Evolutionary conservation across 2,329 filamentous ascomycete genomes (phyloP).

Genomic region (Mollisiaceae sp.): DNA sequence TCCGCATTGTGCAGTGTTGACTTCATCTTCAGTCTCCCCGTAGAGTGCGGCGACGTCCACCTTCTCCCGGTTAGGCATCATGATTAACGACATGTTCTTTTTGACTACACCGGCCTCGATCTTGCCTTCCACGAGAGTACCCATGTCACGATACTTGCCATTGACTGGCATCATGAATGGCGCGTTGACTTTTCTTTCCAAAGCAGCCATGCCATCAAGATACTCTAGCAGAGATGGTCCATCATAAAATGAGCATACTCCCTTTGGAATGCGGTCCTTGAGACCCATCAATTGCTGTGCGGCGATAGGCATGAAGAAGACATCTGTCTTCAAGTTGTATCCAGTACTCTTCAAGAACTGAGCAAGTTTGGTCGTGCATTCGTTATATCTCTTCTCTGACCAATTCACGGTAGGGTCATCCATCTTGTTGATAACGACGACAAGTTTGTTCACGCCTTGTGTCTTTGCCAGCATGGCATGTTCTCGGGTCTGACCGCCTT

Average conservation of each 20-base stretch:
- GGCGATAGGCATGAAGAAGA: constrained; percentile 95
- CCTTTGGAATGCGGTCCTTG: constrained; percentile 83
- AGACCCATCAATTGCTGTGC: constrained; percentile 86
- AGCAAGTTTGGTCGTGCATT: constrained; percentile 87
- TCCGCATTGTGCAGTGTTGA: constrained; percentile 80
- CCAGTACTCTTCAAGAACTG: constrained; percentile 90
- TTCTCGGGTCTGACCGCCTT: constrained; percentile 95
- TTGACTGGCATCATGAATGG: constrained; percentile 99
- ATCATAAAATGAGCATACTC: constrained; percentile 80
- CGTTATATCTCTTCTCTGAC: constrained; percentile 90
- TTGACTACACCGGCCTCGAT: constrained; percentile 93
- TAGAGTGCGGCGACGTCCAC: constrained; percentile 86
- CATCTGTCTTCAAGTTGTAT: constrained; percentile 92
- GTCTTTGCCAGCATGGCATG: constrained; percentile 98
- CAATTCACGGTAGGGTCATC: constrained; percentile 96
- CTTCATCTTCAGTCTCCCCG: constrained; percentile 95
- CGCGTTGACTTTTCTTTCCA: constrained; percentile 95
- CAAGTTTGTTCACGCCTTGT: constrained; percentile 94
- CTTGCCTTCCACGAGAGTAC: constrained; percentile 97
- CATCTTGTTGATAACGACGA: constrained; percentile 99
- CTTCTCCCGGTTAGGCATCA: constrained; percentile 94
- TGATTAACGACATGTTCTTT: constrained; percentile 82
- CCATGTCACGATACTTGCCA: constrained; percentile 96
- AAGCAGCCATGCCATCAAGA: constrained; percentile 88
- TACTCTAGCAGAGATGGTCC: constrained; percentile 93